These are phyloP conservation scores for Lactuca saligna DNA, from an alignment of 129 eudicot genomes.

Conservation along the genomic window DNA sequence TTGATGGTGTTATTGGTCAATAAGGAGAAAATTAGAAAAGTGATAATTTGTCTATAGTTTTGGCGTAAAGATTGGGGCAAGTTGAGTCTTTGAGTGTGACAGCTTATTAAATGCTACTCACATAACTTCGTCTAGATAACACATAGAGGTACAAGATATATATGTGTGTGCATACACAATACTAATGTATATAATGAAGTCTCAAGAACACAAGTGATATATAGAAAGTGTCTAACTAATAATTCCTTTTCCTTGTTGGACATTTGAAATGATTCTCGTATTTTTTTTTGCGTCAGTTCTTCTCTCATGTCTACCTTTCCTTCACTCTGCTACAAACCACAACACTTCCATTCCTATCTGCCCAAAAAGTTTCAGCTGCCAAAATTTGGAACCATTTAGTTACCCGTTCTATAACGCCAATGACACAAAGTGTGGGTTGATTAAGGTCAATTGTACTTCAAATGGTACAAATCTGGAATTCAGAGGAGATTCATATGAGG, in stretches of 20 bases:
- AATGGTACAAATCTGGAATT: neutral
- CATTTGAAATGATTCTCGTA: conserved; percentile 16
- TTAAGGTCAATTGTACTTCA: no score
- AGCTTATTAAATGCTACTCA: neutral
- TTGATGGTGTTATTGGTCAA: no score
- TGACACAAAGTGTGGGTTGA: conserved; percentile 10
- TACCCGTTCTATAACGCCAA: conserved; percentile 6
- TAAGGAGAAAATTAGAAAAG: no score
- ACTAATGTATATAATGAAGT: neutral
- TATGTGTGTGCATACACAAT: no score
- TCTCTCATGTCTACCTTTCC: conserved; percentile 3
- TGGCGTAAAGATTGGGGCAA: neutral
- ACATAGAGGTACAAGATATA: neutral
- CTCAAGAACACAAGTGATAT: neutral
- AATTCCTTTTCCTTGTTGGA: neutral
- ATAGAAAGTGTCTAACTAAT: neutral
- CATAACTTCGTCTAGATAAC: neutral
- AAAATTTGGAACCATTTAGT: neutral
- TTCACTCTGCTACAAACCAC: conserved; percentile 2
- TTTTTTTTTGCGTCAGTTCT: neutral
- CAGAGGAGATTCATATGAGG: neutral
- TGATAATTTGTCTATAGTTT: no score
- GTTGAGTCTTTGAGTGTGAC: neutral
- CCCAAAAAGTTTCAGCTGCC: conserved; percentile 11
- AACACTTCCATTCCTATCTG: conserved; percentile 16